These are phyloP conservation scores for Fagus sylvatica DNA, from an alignment of 306 rosid genomes.

Conservation along the genomic window DNA sequence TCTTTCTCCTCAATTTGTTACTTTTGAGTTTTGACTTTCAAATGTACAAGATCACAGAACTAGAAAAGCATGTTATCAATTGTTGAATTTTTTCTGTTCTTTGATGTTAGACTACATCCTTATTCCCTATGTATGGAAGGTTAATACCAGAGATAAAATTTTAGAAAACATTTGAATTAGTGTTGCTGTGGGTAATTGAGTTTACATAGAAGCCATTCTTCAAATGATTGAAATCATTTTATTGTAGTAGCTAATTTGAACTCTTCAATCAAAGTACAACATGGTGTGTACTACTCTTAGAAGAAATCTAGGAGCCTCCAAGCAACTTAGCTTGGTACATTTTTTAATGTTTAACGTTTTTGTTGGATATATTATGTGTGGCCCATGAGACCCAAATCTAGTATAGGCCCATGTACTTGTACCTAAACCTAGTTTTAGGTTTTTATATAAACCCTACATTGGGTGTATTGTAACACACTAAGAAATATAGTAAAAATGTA, in stretches of 20 bases:
- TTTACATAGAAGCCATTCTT: neutral
- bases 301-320: neutral
- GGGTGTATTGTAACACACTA: too few species aligned
- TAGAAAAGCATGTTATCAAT: constrained; percentile 3
- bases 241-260: neutral
- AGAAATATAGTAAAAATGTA: too few species aligned
- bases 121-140: neutral
- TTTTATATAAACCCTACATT: too few species aligned
- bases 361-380: too few species aligned
- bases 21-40: constrained; percentile 21
- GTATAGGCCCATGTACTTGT: too few species aligned
- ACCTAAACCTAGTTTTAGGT: too few species aligned
- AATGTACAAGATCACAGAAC: constrained; percentile 20
- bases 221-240: neutral
- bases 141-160: neutral
- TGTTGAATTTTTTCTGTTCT: neutral
- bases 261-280: neutral
- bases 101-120: neutral
- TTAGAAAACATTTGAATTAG: neutral
- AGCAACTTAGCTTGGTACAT: neutral
- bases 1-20: constrained; percentile 22
- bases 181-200: neutral
- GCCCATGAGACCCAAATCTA: too few species aligned
- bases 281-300: neutral
- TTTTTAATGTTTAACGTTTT: too few species aligned